Base-by-base conservation (phyloP, 2,329 filamentous ascomycete genomes). In the Fusarium zealandicum region DNA sequence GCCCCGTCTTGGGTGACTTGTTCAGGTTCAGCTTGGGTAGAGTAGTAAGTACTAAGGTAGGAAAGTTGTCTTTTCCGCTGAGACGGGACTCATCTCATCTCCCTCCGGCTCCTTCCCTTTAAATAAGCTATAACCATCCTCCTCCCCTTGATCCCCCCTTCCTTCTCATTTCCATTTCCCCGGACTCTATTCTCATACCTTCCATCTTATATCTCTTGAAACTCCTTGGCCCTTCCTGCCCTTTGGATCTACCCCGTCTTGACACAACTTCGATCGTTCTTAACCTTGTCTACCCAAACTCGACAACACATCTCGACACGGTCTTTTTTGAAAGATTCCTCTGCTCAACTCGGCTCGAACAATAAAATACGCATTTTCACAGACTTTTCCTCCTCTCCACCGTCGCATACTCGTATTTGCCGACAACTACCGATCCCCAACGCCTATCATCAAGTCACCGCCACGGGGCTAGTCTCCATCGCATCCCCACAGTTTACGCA, bases 401-500 rank as follows among this genome's bases (percentile, higher is more conserved):
- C 39, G 42, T 25, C 47, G 27, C 32, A 33, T 37, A 25, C 40
- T 37, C 45, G 32, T 50, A 44, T 51, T 14, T 30, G 22, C 49
- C 47, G 31, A 50, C 39, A 39, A 48, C 42, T 31, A 39, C 25
- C 31, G 18, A 36, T 48, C 39, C 42, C 38, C 42, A 41, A 50
- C 44, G 39, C 55, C 57, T 39, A 56, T 55, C 57, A 44, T 37
- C 59, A 41, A 36, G 42, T 42, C 56, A 55, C 44, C 43, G 36
- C 50, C 45, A 47, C 45, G 45, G 49, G 38, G 48, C 55, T 54
- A 54, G 57, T 62, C 57, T 55, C 59, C 53, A 63, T 64, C 33
- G 16, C 22, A 52, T 61, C 63, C 32, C 65, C 66, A 67, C 60
- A 58, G 37, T 60, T 60, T 65, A 67, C 66, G 63, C 66, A 68